A percentile compares a stretch with the other conserved stretches of the same genome.
phyloP scores from a whole-genome alignment of 495 filamentous ascomycete species.

The Xylaria longipes region DNA sequence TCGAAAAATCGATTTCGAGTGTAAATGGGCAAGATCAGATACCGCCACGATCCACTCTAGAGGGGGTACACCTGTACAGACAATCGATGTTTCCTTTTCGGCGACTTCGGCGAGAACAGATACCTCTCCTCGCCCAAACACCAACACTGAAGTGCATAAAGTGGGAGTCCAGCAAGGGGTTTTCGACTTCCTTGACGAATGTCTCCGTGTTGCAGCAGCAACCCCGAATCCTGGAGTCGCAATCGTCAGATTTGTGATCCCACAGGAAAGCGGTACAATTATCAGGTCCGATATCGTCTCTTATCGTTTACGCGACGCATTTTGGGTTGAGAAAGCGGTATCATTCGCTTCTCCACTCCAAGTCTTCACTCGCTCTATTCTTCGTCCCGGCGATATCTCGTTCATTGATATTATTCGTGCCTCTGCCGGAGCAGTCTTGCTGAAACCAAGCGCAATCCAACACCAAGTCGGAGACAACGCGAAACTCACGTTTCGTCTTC shows the following conservation, averaged over 20 bases:
- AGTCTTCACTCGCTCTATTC: conserved; percentile 22
- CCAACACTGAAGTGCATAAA: background rate
- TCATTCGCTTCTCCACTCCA: conserved; percentile 34
- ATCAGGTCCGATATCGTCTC: conserved; percentile 37
- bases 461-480: background rate
- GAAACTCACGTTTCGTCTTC: background rate
- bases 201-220: conserved; percentile 26
- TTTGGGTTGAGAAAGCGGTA: conserved; percentile 26
- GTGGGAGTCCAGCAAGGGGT: conserved; percentile 17
- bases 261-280: conserved; percentile 29
- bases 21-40: conserved; percentile 28
- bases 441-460: conserved; percentile 5
- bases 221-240: conserved; percentile 3
- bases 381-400: conserved; percentile 21
- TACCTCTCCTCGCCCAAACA: background rate
- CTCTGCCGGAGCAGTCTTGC: conserved; percentile 33
- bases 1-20: conserved; percentile 22
- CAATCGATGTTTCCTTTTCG: conserved; percentile 18
- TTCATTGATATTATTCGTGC: conserved; percentile 29
- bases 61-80: conserved; percentile 8
- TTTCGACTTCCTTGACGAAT: conserved; percentile 30
- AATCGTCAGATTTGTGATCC: conserved; percentile 32
- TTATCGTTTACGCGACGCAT: conserved; percentile 32
- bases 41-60: conserved; percentile 10
- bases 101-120: background rate